phyloP scores from a whole-genome alignment of 768 basidiomycete species.

The Lactarius sanguifluus region DNA sequence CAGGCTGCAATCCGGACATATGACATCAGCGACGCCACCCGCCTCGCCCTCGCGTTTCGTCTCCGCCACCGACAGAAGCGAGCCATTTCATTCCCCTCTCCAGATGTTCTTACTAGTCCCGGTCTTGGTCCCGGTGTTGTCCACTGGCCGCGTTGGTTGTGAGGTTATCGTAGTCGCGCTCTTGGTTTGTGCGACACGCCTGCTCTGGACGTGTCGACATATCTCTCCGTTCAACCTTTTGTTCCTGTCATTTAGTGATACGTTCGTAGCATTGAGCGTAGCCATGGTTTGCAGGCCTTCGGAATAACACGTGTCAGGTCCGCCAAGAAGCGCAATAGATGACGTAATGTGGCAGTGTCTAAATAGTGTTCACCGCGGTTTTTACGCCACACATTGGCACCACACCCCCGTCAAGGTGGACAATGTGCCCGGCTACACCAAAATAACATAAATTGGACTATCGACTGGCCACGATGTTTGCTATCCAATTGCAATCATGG shows the following conservation, averaged over 20 bases:
- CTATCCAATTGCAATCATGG: constrained; percentile 34
- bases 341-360: not conserved
- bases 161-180: not conserved
- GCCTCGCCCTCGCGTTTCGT: constrained; percentile 12
- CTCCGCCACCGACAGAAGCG: constrained; percentile 18
- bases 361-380: not conserved
- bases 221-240: not conserved
- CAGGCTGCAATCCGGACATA: not conserved
- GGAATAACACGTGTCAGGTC: no score
- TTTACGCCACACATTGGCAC: constrained; percentile 3
- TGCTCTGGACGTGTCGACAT: not conserved
- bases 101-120: not conserved
- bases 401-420: not conserved
- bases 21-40: constrained; percentile 9
- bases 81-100: not conserved
- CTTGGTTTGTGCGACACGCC: not conserved
- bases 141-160: constrained; percentile 25
- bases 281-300: not conserved
- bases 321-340: not conserved
- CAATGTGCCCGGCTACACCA: not conserved
- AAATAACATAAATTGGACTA: constrained; percentile 12
- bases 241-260: not conserved
- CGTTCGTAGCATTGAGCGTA: not conserved
- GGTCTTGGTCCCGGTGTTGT: not conserved
- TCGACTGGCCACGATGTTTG: not conserved